Conservation (phyloP, 441 rosid genomes). For the Raphanus hybrid region DNA sequence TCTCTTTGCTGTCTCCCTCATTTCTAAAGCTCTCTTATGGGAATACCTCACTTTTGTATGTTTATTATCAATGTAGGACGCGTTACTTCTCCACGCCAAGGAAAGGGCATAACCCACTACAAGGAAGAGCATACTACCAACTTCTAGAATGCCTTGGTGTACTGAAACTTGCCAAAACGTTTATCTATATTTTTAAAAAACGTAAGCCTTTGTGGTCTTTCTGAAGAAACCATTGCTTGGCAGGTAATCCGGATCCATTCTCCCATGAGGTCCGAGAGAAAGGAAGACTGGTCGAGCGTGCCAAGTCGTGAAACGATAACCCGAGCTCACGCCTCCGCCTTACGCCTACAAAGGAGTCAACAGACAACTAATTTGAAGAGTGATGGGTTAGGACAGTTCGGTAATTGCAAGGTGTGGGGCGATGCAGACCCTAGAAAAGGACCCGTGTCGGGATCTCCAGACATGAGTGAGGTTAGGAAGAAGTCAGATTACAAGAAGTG, state of each 20-base stretch:
- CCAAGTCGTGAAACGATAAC: constrained; percentile 80
- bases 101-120: constrained; percentile 99
- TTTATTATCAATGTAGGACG: constrained; percentile 58
- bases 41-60: constrained; percentile 19
- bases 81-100: constrained; percentile 91
- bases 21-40: not conserved
- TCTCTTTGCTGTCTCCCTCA: constrained; percentile 9
- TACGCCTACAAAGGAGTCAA: constrained; percentile 68
- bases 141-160: constrained; percentile 98
- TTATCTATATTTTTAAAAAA: not conserved
- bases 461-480: constrained; percentile 79
- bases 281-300: constrained; percentile 87
- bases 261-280: constrained; percentile 82
- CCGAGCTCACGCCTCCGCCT: constrained; percentile 80
- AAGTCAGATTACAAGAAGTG: constrained; percentile 84
- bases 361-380: constrained; percentile 41
- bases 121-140: constrained; percentile 98
- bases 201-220: constrained; percentile 18
- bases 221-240: constrained; percentile 31
- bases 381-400: constrained; percentile 69
- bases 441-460: constrained; percentile 81
- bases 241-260: constrained; percentile 97
- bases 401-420: constrained; percentile 96
- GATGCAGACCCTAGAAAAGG: constrained; percentile 59
- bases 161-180: constrained; percentile 36